Evolutionary conservation across 1,284 basidiomycete genomes (phyloP).

Genomic region (Ganoderma lingzhi): DNA sequence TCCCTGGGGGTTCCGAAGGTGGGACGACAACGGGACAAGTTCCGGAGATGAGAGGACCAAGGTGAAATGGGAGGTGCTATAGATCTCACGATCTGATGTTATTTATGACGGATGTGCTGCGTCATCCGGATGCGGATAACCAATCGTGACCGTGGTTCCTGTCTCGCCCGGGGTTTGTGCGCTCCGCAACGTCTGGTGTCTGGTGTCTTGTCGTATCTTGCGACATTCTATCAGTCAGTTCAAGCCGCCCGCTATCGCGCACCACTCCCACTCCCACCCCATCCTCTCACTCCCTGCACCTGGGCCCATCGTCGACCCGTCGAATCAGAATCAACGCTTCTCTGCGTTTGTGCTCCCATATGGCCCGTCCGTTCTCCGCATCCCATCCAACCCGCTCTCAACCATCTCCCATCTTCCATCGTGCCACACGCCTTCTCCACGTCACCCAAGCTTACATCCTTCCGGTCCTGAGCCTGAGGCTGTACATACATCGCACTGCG

Average conservation of each 20-base stretch:
- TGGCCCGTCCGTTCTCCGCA: background rate
- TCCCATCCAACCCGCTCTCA: constrained; percentile 6
- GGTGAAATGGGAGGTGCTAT: constrained; percentile 16
- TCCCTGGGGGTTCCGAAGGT: constrained; percentile 10
- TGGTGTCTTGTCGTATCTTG: background rate
- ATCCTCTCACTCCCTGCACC: background rate
- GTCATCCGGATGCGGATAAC: constrained; percentile 23
- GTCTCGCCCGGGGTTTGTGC: constrained; percentile 13
- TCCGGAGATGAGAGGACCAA: background rate
- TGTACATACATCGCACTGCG: constrained; percentile 8
- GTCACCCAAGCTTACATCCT: constrained; percentile 4
- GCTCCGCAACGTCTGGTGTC: constrained; percentile 28
- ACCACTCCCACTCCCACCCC: background rate
- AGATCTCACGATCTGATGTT: constrained; percentile 28
- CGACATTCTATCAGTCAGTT: background rate
- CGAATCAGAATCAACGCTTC: background rate
- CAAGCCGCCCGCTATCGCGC: background rate
- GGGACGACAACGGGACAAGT: background rate
- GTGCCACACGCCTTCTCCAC: constrained; percentile 1
- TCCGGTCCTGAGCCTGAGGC: background rate
- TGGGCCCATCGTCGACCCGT: background rate
- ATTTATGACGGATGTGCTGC: constrained; percentile 24
- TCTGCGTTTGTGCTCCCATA: background rate
- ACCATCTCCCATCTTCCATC: constrained; percentile 13
- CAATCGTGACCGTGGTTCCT: constrained; percentile 13